Conservation (phyloP, 345 rosid species). For the Adansonia digitata region DNA sequence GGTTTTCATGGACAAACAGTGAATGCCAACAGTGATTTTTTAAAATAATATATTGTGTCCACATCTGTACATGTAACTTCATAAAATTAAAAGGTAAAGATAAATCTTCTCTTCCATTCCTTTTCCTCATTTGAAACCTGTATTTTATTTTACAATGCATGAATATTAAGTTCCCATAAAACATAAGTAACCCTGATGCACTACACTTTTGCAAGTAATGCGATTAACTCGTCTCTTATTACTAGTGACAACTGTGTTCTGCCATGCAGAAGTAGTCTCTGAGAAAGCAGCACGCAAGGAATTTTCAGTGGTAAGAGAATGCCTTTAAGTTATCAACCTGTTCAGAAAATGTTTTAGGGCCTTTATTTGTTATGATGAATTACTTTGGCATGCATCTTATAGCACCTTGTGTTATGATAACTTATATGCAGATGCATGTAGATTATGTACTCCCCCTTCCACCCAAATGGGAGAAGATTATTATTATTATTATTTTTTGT, state of each 20-base stretch:
- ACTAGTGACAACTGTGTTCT: background rate
- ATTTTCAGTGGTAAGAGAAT: constrained; percentile 57
- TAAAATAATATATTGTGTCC: background rate
- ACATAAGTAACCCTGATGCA: background rate
- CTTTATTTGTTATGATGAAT: background rate
- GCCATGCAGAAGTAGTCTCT: constrained; percentile 43
- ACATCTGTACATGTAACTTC: background rate
- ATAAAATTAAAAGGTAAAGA: background rate
- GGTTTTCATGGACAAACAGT: background rate
- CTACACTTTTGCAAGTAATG: background rate
- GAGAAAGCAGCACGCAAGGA: constrained; percentile 35
- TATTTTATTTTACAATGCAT: background rate
- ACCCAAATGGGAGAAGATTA: background rate
- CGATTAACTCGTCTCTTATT: background rate
- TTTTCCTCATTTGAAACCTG: background rate
- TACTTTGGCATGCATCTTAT: background rate
- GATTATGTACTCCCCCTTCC: background rate
- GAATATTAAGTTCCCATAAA: background rate
- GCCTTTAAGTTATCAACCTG: background rate
- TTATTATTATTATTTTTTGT: background rate
- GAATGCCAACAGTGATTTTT: background rate
- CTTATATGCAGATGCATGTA: background rate
- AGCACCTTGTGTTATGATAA: background rate
- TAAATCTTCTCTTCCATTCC: background rate
- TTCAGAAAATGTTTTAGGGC: background rate